Base-by-base conservation (phyloP, 1,284 basidiomycete genomes). In the Boletellus deceptivus region DNA sequence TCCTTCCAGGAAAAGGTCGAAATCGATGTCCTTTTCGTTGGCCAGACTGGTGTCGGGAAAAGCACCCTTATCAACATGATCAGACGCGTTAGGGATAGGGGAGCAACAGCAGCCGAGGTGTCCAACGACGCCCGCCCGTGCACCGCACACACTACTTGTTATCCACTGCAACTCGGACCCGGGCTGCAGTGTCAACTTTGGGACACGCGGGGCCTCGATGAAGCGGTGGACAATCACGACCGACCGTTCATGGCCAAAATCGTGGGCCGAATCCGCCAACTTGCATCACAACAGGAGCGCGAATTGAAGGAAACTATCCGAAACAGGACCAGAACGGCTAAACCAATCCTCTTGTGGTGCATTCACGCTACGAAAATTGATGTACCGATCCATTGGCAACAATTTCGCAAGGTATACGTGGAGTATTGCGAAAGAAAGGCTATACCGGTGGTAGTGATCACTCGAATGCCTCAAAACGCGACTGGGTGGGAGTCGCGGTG, bases 1-100 rank as follows among this genome's bases (percentile, higher is more conserved):
- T 34, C 14, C n/a, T 34, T 43, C 6, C 41, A 60, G 60, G 38
- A 47, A 24, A 48, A 7, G 18, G 14, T 20, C 27, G 49, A 54
- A 41, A 49, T 54, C 45, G 56, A 67, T 16, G 47, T 64, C 37
- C 27, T 64, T 20, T 58, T 64, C 14, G 61, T 58, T 29, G 62
- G 62, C 20, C 57, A 58, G 35, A 64, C 62, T 35, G 62, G 62
- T 3, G 54, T 63, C 40, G 62, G 62, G 6, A 64, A 64, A 48
- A 64, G 62, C 37, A 41, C 65, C 1, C 43, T 64, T 24, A 50
- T 64, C 53, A 64, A 64, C 33, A 67, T 64, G 62, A 42, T 64
- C 50, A 54, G 39, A 37, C 48, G 44, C 14, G 4, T 40, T 20
- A n/a, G 4, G 25, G 63, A 67, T 25, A 17, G 22, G 2, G 7